These are phyloP conservation scores for Fusarium goolgardi DNA, from an alignment of 2,329 filamentous ascomycete genomes.

Conservation along the genomic window DNA sequence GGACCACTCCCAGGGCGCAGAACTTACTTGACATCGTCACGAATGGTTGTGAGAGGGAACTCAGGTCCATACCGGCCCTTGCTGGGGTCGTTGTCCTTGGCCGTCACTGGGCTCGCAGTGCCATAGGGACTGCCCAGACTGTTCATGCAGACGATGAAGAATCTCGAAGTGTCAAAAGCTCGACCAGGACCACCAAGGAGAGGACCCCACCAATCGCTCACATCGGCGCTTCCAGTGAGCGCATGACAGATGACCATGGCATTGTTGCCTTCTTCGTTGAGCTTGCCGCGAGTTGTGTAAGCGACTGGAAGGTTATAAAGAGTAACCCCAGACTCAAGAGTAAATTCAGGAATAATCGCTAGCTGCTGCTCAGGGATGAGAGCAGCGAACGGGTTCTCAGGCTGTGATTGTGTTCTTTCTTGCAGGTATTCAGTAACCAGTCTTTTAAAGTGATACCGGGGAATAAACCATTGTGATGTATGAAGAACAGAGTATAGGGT, in stretches of 20 bases:
- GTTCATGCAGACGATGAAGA: slow-evolving; percentile 89
- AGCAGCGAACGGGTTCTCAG: slow-evolving; percentile 89
- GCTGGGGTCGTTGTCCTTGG: slow-evolving; percentile 80
- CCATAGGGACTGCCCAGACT: slow-evolving; percentile 87
- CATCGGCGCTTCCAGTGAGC: slow-evolving; percentile 85
- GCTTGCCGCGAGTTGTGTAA: slow-evolving; percentile 72
- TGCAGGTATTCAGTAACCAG: slow-evolving; percentile 71
- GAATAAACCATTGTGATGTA: background rate
- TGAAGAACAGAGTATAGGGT: background rate
- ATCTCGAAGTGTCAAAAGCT: slow-evolving; percentile 83
- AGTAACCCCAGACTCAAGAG: slow-evolving; percentile 89
- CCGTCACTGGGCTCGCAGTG: slow-evolving; percentile 88
- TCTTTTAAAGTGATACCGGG: slow-evolving; percentile 48
- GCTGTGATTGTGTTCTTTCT: slow-evolving; percentile 75
- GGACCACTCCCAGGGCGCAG: too few species aligned
- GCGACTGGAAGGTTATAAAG: slow-evolving; percentile 80
- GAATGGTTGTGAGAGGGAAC: slow-evolving; percentile 93
- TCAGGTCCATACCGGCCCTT: slow-evolving; percentile 91
- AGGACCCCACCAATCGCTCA: slow-evolving; percentile 89
- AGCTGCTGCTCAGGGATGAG: slow-evolving; percentile 91
- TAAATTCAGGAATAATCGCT: slow-evolving; percentile 87
- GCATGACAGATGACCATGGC: slow-evolving; percentile 85
- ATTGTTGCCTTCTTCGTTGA: slow-evolving; percentile 71
- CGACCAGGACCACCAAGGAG: slow-evolving; percentile 80
- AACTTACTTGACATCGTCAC: slow-evolving; percentile 89